These are phyloP conservation scores for Achaetomiella virescens DNA, from an alignment of 495 filamentous ascomycete species.

Conservation along the genomic window DNA sequence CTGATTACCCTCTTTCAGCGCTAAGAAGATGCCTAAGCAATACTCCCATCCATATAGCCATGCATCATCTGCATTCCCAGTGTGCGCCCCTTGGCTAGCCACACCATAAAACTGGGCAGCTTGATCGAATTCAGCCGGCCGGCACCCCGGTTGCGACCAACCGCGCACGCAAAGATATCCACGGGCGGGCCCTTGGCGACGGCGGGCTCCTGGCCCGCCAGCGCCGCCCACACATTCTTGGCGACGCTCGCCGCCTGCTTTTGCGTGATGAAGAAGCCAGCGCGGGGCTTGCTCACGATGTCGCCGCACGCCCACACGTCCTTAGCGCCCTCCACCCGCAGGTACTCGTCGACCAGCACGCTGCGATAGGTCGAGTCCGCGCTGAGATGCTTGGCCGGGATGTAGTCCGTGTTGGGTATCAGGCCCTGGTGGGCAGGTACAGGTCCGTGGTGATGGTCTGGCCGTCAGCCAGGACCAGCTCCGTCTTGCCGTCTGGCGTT, in stretches of 20 bases:
- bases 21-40: conserved; percentile 22
- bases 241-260: conserved; percentile 43
- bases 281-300: conserved; percentile 40
- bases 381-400: conserved; percentile 43
- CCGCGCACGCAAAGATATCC: conserved; percentile 36
- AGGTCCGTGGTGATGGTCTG: conserved; percentile 46
- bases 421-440: conserved; percentile 60
- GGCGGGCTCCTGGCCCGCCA: conserved; percentile 29
- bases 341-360: conserved; percentile 51
- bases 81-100: conserved; percentile 38
- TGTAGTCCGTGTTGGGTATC: conserved; percentile 54
- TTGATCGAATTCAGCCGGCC: conserved; percentile 35
- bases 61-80: conserved; percentile 30
- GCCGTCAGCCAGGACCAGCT: conserved; percentile 34
- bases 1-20: background rate
- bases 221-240: conserved; percentile 38
- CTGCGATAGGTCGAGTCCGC: conserved; percentile 37
- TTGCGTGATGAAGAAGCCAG: conserved; percentile 41
- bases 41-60: conserved; percentile 35
- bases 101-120: conserved; percentile 36
- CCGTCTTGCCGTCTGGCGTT: conserved; percentile 29
- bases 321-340: conserved; percentile 40
- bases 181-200: conserved; percentile 37
- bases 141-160: conserved; percentile 36
- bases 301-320: conserved; percentile 53